These are phyloP conservation scores for Lonicera japonica DNA, from an alignment of 129 eudicot species.

Conservation along the genomic window DNA sequence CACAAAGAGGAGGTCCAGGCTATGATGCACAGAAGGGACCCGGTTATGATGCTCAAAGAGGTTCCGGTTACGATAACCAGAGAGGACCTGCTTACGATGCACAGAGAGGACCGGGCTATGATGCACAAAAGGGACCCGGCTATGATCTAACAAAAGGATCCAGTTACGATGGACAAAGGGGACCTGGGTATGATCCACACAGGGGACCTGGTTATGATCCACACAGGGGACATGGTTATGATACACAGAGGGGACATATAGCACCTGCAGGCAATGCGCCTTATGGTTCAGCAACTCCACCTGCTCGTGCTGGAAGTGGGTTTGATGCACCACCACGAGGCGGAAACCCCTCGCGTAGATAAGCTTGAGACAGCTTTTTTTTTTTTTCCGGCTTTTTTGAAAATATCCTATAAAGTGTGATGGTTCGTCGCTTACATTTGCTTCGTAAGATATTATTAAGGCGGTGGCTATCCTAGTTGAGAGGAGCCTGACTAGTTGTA, in stretches of 20 bases:
- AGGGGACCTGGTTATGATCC: constrained; percentile 31
- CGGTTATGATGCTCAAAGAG: constrained; percentile 41
- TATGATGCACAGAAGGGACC: constrained; percentile 56
- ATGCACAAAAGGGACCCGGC: constrained; percentile 26
- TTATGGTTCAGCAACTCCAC: constrained; percentile 30
- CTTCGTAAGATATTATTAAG: too few relatives aligned
- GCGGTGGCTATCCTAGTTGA: too few relatives aligned
- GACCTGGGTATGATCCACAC: constrained; percentile 25
- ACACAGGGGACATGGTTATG: constrained; percentile 23
- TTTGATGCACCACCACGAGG: constrained; percentile 42
- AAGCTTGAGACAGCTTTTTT: constrained; percentile 7
- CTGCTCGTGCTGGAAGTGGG: constrained; percentile 31
- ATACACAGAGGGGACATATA: constrained; percentile 31
- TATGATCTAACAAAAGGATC: constrained; percentile 31
- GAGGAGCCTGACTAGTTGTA: too few relatives aligned
- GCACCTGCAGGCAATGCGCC: constrained; percentile 28
- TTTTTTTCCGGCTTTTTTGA: background rate
- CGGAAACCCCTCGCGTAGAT: constrained; percentile 53
- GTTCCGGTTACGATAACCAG: constrained; percentile 29
- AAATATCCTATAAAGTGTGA: background rate
- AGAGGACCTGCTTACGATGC: constrained; percentile 25
- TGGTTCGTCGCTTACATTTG: too few relatives aligned
- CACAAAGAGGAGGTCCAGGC: constrained; percentile 29
- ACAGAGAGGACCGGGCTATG: constrained; percentile 22
- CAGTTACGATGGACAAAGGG: constrained; percentile 11